Conservation (phyloP, 2,329 filamentous ascomycete genomes). For the Botryotinia calthae region DNA sequence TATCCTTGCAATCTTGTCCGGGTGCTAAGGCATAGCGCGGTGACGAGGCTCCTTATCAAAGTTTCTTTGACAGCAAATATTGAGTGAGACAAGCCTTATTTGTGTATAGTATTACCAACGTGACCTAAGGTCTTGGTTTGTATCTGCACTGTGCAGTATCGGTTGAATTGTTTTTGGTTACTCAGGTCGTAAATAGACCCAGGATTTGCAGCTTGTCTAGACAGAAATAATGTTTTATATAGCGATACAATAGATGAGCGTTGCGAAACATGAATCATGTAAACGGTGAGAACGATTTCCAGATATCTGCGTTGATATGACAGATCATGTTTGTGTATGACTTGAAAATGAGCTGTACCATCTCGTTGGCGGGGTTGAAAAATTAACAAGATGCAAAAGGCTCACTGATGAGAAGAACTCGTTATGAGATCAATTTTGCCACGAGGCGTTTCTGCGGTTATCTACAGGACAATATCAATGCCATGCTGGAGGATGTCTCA, state of each 20-base stretch:
- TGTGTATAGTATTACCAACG: conserved; percentile 9
- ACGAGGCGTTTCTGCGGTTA: conserved; percentile 31
- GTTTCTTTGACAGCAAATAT: conserved; percentile 10
- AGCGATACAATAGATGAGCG: background rate
- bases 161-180: conserved; percentile 13
- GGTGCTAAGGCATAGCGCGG: conserved; percentile 6
- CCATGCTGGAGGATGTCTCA: conserved; percentile 19
- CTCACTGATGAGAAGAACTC: background rate
- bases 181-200: background rate
- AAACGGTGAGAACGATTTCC: conserved; percentile 12
- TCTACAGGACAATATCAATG: conserved; percentile 24
- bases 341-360: conserved; percentile 16
- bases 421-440: conserved; percentile 23
- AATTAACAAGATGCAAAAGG: conserved; percentile 6
- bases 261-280: conserved; percentile 19
- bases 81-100: conserved; percentile 18
- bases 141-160: conserved; percentile 4
- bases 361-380: conserved; percentile 11
- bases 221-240: background rate
- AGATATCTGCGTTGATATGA: conserved; percentile 12
- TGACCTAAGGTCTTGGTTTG: background rate
- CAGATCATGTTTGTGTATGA: conserved; percentile 18
- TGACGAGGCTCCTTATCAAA: conserved; percentile 27
- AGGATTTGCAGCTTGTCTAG: conserved; percentile 11
- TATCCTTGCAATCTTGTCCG: conserved; percentile 31